Conservation (phyloP, 345 rosid species). For the Erucastrum elatum region DNA sequence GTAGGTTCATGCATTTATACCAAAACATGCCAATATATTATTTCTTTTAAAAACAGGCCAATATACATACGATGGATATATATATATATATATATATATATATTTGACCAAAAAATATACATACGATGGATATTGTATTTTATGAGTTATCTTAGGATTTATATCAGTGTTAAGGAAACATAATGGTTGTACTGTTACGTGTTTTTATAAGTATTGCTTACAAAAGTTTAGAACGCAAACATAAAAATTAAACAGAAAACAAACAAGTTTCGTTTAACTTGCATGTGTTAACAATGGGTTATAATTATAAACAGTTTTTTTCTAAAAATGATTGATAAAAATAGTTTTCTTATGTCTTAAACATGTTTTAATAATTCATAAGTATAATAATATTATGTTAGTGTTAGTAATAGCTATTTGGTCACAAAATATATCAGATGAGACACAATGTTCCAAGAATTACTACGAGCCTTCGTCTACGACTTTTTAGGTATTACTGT, state of each 20-base stretch:
- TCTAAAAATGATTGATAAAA: neutral
- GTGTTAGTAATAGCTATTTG: neutral
- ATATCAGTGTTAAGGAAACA: neutral
- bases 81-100: neutral
- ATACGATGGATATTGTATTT: neutral
- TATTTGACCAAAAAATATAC: neutral
- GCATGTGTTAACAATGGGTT: neutral
- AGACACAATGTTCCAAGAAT: conserved; percentile 6
- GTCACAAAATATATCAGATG: neutral
- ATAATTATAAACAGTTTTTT: neutral
- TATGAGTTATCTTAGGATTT: neutral
- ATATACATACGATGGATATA: neutral
- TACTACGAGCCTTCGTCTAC: conserved; percentile 20
- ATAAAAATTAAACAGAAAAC: neutral
- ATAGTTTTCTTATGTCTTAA: neutral
- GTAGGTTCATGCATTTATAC: conserved; percentile 31
- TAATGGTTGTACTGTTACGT: neutral
- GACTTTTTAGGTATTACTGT: neutral
- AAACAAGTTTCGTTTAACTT: neutral
- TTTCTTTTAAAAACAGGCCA: neutral
- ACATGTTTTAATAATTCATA: neutral
- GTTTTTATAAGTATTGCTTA: conserved; percentile 2
- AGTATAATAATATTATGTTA: neutral
- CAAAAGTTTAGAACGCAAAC: neutral
- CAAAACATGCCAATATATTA: conserved; percentile 2